Conservation (phyloP, 1,284 basidiomycete species). For the Ceratobasidium sp. region DNA sequence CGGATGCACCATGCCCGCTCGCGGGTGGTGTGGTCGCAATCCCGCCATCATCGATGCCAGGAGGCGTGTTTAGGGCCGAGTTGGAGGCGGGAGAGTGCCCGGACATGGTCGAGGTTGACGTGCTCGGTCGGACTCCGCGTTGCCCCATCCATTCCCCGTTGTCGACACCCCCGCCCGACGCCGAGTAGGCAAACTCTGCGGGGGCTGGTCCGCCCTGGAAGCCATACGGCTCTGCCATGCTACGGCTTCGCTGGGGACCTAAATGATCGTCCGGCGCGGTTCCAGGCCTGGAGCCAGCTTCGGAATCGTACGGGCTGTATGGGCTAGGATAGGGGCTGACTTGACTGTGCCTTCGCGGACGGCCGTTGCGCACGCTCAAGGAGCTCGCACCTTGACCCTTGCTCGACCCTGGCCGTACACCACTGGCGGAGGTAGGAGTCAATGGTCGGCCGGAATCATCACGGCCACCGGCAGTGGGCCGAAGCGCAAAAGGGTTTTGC, state of each 20-base stretch:
- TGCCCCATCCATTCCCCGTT: slow-evolving; percentile 48
- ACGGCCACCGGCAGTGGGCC: slow-evolving; percentile 37
- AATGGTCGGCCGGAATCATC: slow-evolving; percentile 39
- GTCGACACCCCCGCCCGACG: slow-evolving; percentile 55
- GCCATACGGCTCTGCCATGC: slow-evolving; percentile 60
- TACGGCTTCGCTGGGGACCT: slow-evolving; percentile 53
- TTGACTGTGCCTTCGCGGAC: slow-evolving; percentile 78
- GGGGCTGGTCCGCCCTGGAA: slow-evolving; percentile 53
- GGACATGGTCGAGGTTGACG: slow-evolving; percentile 75
- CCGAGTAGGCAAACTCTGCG: slow-evolving; percentile 80
- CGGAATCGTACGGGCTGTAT: slow-evolving; percentile 65
- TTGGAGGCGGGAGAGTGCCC: slow-evolving; percentile 68
- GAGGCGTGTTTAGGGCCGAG: slow-evolving; percentile 82
- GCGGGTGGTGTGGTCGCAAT: slow-evolving; percentile 63
- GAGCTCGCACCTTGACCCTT: slow-evolving; percentile 33
- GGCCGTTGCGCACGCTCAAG: slow-evolving; percentile 65
- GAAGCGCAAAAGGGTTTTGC: slow-evolving; percentile 41
- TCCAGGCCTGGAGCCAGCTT: slow-evolving; percentile 56
- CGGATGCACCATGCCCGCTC: slow-evolving; percentile 65
- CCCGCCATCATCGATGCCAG: slow-evolving; percentile 61
- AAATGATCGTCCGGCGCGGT: slow-evolving; percentile 56
- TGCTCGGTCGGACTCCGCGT: slow-evolving; percentile 69
- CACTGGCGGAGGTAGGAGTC: slow-evolving; percentile 40
- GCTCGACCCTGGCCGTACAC: slow-evolving; percentile 44
- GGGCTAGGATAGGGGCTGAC: slow-evolving; percentile 84